These are phyloP conservation scores for Phytophthora multivora DNA, from an alignment of 352 stramenopile genomes.

Conservation along the genomic window DNA sequence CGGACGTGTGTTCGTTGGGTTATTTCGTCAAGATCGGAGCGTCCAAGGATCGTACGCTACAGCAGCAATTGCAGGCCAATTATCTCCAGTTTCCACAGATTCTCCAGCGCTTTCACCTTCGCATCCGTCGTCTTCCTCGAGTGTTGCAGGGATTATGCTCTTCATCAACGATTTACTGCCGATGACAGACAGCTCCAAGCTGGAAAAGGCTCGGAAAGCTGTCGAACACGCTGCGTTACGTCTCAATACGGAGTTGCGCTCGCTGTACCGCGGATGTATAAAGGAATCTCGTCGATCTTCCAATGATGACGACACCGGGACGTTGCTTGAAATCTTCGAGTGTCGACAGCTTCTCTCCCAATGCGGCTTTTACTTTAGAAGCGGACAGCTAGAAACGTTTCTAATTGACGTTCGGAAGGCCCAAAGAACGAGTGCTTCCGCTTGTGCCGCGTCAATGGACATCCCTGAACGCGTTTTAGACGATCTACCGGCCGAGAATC, in stretches of 20 bases:
- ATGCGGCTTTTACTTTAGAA: constrained; percentile 46
- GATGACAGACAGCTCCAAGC: constrained; percentile 16
- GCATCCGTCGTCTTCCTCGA: constrained; percentile 13
- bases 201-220: constrained; percentile 53
- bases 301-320: constrained; percentile 29
- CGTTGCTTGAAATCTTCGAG: constrained; percentile 56
- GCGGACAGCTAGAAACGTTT: constrained; percentile 42
- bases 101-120: constrained; percentile 6
- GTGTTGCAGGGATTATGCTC: constrained; percentile 41
- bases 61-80: constrained; percentile 8
- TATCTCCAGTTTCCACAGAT: neutral
- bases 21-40: constrained; percentile 54
- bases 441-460: constrained; percentile 17
- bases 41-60: constrained; percentile 36
- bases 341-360: constrained; percentile 53
- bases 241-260: constrained; percentile 65
- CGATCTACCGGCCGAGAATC: constrained; percentile 30
- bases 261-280: constrained; percentile 62
- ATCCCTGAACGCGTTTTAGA: constrained; percentile 16
- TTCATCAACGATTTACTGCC: constrained; percentile 61
- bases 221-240: constrained; percentile 58
- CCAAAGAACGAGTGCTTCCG: constrained; percentile 38
- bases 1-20: constrained; percentile 55
- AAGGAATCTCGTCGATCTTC: constrained; percentile 26
- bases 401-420: constrained; percentile 42